Evolutionary conservation across 768 basidiomycete genomes (phyloP), one percentile per base, ranked within the genome.

Genomic region (Tricholomella constricta): DNA sequence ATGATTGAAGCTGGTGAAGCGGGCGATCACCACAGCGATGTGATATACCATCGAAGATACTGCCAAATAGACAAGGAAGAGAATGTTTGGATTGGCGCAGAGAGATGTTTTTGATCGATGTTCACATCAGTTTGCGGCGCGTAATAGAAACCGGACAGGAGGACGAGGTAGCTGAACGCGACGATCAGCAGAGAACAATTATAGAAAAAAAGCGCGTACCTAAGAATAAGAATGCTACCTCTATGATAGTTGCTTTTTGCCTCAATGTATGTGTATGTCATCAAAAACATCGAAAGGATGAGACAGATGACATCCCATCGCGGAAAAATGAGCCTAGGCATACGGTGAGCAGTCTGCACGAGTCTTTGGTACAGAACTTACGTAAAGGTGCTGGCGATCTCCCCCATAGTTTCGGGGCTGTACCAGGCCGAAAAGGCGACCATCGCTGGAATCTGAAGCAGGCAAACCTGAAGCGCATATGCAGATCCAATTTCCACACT

Each of bases 401-500:
- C 82, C 7, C 94, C 94, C 82, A 96, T 88, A 64, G 84, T 83
- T 31, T 83, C 81, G 0, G 93, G 91, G 48, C 88, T 86, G 64
- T 95, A 97, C 83, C 91, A 94, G 5, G 95, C 96, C 17, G 93
- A 94, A 71, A 99, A 98, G 0, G 94, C 96, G 12, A 99, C 94
- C 96, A 99, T 98, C 2, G 94, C 93, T 2, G 97, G 97, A 27
- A 98, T 94, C 70, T 99, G 97, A 12, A 99, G 79, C 48, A 99
- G 78, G 69, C 97, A 99, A 14, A 99, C 97, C 71, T 99, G 97
- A 2, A 99, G 79, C 4, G 97, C 97, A 70, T 99, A 99, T 4
- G 97, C 97, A 1, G 97, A 98, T 12, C 97, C 97, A 62, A 99
- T 98, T 72, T 98, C 97, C 94, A 98, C 98, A 69, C 95, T 98